Evolutionary conservation across 345 rosid genomes (phyloP).

Genomic region (Salix udensis): DNA sequence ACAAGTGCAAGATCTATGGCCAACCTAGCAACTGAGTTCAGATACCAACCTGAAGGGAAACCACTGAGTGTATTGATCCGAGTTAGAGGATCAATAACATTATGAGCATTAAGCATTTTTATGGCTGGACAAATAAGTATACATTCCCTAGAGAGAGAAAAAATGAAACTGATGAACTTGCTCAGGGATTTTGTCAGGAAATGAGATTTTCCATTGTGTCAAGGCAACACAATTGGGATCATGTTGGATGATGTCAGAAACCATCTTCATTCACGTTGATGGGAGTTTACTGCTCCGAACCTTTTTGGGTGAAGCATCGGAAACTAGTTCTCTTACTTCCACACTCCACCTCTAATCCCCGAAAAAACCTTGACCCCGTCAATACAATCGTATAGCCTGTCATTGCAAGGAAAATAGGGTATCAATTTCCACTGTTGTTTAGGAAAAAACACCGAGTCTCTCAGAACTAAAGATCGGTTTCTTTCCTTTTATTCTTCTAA

Average conservation of each 20-base stretch:
- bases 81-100: slow-evolving; percentile 13
- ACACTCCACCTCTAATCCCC: slow-evolving; percentile 7
- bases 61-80: slow-evolving; percentile 2
- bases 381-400: slow-evolving; percentile 28
- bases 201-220: slow-evolving; percentile 5
- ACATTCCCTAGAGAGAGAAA: slow-evolving; percentile 11
- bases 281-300: slow-evolving; percentile 10
- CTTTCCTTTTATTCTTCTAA: slow-evolving; percentile 14
- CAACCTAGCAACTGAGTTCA: background rate
- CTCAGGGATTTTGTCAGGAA: slow-evolving; percentile 1
- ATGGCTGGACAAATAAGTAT: slow-evolving; percentile 9
- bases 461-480: slow-evolving; percentile 15
- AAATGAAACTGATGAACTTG: slow-evolving; percentile 5
- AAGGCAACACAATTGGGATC: slow-evolving; percentile 4
- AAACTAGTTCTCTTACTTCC: slow-evolving; percentile 13
- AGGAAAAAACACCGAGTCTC: slow-evolving; percentile 22
- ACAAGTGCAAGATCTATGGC: slow-evolving; percentile 14
- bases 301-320: slow-evolving; percentile 26
- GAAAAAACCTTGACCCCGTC: slow-evolving; percentile 17
- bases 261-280: slow-evolving; percentile 12
- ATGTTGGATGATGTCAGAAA: slow-evolving; percentile 16
- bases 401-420: slow-evolving; percentile 16
- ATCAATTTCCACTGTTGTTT: slow-evolving; percentile 19
- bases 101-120: slow-evolving; percentile 13
- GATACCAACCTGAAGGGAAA: slow-evolving; percentile 5